A percentile compares a stretch with the other conserved stretches of the same genome.
Conservation (phyloP, 176 grass and related monocot species). For the Triticum monococcum region DNA sequence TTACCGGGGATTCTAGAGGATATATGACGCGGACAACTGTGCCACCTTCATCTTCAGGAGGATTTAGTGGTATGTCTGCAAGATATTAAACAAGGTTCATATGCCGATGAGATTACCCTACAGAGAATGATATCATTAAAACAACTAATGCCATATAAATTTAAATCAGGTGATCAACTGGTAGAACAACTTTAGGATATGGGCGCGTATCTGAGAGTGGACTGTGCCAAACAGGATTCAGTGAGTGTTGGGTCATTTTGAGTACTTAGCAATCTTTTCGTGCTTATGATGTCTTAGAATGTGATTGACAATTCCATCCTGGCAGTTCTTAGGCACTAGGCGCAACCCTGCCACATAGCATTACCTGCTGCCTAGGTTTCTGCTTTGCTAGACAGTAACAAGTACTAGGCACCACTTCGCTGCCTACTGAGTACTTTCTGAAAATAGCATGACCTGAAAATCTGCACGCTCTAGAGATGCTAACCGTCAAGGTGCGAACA, state of each 20-base stretch:
- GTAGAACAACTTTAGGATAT: neutral
- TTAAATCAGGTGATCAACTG: conserved; percentile 10
- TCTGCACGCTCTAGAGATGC: neutral
- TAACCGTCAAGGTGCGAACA: neutral
- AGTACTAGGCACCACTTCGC: neutral
- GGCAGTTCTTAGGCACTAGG: neutral
- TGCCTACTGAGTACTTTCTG: neutral
- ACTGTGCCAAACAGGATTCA: neutral
- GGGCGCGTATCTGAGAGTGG: neutral
- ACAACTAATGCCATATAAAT: neutral
- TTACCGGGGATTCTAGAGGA: conserved; percentile 72
- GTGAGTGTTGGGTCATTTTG: neutral
- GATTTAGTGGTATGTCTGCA: conserved; percentile 64
- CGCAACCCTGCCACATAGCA: too few species aligned
- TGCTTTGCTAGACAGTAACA: neutral
- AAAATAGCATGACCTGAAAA: neutral
- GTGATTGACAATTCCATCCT: neutral
- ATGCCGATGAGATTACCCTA: neutral
- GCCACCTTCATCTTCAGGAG: conserved; percentile 63
- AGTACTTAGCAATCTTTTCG: neutral
- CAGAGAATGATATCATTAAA: neutral
- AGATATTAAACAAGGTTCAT: neutral
- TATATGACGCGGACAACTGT: conserved; percentile 74
- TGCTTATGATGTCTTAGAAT: neutral
- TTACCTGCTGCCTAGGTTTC: neutral